Conservation (phyloP, 2,329 filamentous ascomycete genomes). For the Sporothrix luriei region DNA sequence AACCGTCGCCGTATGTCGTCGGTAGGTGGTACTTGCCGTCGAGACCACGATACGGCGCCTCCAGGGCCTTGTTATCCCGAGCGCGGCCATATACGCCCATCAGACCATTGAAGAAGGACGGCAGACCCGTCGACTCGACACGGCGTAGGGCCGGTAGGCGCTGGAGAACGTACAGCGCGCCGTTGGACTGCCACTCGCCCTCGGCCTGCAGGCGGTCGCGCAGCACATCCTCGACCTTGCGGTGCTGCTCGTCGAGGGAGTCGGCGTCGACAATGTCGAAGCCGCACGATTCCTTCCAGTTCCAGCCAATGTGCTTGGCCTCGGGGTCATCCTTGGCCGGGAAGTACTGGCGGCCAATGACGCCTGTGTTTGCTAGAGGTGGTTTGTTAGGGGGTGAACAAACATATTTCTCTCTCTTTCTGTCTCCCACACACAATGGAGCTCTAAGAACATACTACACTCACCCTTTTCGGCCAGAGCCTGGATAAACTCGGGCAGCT, state of each 20-base stretch:
- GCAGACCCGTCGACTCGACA: slow-evolving; percentile 29
- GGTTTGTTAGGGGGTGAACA: not conserved
- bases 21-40: slow-evolving; percentile 31
- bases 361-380: not conserved
- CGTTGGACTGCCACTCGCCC: slow-evolving; percentile 34
- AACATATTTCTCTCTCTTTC: too few relatives aligned
- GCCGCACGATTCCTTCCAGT: slow-evolving; percentile 35
- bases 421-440: too few relatives aligned
- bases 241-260: slow-evolving; percentile 25
- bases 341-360: slow-evolving; percentile 33
- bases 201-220: slow-evolving; percentile 24
- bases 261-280: slow-evolving; percentile 31
- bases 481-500: slow-evolving; percentile 32
- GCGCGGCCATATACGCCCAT: slow-evolving; percentile 31
- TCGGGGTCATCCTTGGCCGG: slow-evolving; percentile 34
- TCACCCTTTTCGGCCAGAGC: slow-evolving; percentile 29
- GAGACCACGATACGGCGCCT: slow-evolving; percentile 26
- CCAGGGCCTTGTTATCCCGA: slow-evolving; percentile 27
- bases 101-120: slow-evolving; percentile 31
- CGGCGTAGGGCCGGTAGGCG: slow-evolving; percentile 31
- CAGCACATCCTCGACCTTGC: slow-evolving; percentile 32
- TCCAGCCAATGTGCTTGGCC: slow-evolving; percentile 33
- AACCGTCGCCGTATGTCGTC: slow-evolving; percentile 32
- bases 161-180: slow-evolving; percentile 32
- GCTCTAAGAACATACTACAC: not conserved